A percentile compares a stretch with the other conserved stretches of the same genome.
Conservation (phyloP, 805 yeast genomes). For the Hanseniaspora taiwanica region DNA sequence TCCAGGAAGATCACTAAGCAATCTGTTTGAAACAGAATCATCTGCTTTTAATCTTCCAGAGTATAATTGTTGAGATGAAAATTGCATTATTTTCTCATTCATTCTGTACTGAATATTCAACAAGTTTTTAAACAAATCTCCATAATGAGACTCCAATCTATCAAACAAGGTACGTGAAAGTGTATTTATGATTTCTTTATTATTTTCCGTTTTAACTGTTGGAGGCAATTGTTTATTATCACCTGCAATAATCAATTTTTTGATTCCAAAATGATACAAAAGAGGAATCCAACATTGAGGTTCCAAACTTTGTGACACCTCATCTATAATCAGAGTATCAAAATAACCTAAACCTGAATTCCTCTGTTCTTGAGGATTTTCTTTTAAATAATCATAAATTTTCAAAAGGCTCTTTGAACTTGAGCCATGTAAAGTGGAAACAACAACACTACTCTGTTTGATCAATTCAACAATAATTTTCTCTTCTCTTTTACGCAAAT, state of each 20-base stretch:
- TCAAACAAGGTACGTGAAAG: conserved; percentile 71
- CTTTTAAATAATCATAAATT: conserved; percentile 24
- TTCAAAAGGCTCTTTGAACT: conserved; percentile 58
- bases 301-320: conserved; percentile 86
- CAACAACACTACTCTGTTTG: conserved; percentile 49
- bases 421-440: conserved; percentile 81
- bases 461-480: conserved; percentile 49
- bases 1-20: conserved; percentile 40
- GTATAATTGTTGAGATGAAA: conserved; percentile 59
- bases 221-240: conserved; percentile 91
- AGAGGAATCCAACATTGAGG: conserved; percentile 97
- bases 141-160: conserved; percentile 42
- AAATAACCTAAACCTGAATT: conserved; percentile 22
- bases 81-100: conserved; percentile 67
- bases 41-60: conserved; percentile 50
- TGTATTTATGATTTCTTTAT: conserved; percentile 27
- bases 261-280: conserved; percentile 42
- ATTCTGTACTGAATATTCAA: conserved; percentile 77
- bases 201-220: conserved; percentile 50
- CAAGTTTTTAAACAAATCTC: conserved; percentile 38
- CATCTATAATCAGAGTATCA: conserved; percentile 81
- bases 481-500: conserved; percentile 51
- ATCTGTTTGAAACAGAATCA: conserved; percentile 37
- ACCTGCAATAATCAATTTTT: conserved; percentile 68
- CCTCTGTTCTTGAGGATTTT: conserved; percentile 19